Conservation (phyloP, 768 basidiomycete species). For the Strobilomyces dryophilus region DNA sequence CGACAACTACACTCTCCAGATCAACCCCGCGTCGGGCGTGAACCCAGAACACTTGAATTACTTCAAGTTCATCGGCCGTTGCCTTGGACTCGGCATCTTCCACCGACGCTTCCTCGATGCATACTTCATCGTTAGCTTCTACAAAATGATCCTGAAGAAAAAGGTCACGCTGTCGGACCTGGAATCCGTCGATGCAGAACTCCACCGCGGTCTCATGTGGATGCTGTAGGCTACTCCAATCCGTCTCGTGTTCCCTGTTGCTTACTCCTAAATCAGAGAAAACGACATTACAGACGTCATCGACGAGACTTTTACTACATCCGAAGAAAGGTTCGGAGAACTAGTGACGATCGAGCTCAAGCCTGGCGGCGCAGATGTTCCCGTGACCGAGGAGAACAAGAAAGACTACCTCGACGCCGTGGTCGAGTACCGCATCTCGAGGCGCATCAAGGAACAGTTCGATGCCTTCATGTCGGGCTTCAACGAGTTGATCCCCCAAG, state of each 20-base stretch:
- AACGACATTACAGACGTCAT: conserved; percentile 98
- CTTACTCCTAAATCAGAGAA: conserved; percentile 51
- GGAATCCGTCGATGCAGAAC: conserved; percentile 94
- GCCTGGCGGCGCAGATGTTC: conserved; percentile 77
- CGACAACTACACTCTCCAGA: conserved; percentile 99
- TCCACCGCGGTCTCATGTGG: conserved; percentile 95
- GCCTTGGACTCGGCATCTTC: conserved; percentile 95
- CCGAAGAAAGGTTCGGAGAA: conserved; percentile 97
- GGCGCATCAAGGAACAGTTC: conserved; percentile 97
- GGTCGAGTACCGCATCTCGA: conserved; percentile 96
- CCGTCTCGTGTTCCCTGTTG: neutral
- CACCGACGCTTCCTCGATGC: conserved; percentile 98
- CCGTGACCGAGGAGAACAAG: conserved; percentile 97
- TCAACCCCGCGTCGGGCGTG: conserved; percentile 96
- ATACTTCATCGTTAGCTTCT: conserved; percentile 99
- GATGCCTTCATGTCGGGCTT: conserved; percentile 99
- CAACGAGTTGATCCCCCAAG: conserved; percentile 98
- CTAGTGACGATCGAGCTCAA: conserved; percentile 96
- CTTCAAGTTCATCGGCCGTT: conserved; percentile 99
- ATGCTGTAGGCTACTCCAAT: conserved; percentile 72
- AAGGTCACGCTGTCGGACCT: conserved; percentile 92
- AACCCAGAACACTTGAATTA: conserved; percentile 99
- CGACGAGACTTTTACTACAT: conserved; percentile 95
- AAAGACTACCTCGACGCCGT: conserved; percentile 94
- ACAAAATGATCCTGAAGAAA: conserved; percentile 99